These are phyloP conservation scores for Cucurbita ficifolia DNA, from an alignment of 306 rosid species.

Conservation along the genomic window DNA sequence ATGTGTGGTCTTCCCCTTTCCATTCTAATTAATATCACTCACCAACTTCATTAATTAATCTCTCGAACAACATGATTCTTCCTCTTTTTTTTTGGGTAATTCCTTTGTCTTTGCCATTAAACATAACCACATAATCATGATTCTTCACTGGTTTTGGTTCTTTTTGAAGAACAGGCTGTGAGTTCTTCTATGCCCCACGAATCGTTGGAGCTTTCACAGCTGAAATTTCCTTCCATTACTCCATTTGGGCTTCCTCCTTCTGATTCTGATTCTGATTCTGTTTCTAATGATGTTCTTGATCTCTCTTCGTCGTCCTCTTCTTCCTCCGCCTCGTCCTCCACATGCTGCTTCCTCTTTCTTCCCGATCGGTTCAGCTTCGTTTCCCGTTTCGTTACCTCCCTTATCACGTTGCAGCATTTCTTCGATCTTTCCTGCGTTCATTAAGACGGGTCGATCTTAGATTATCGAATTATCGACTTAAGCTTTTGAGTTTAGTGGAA, in stretches of 20 bases:
- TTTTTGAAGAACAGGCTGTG: conserved; percentile 30
- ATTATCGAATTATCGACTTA: background rate
- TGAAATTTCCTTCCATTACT: conserved; percentile 49
- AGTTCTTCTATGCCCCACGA: conserved; percentile 43
- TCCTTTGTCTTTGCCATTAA: background rate
- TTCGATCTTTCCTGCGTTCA: conserved; percentile 70
- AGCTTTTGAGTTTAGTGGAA: background rate
- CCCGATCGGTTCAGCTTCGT: background rate
- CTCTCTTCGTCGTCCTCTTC: conserved; percentile 13
- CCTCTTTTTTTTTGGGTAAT: too few relatives aligned
- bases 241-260: conserved; percentile 59
- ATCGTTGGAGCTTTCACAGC: conserved; percentile 65
- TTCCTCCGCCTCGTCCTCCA: conserved; percentile 23
- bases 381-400: conserved; percentile 15
- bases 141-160: conserved; percentile 20
- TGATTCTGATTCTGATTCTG: background rate
- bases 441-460: background rate
- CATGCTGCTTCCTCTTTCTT: conserved; percentile 58
- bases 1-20: background rate
- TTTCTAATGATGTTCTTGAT: background rate
- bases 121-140: too few relatives aligned
- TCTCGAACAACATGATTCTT: too few relatives aligned
- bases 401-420: conserved; percentile 43
- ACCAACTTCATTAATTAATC: background rate
- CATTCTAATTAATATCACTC: background rate